Conservation (phyloP, 225 moss, liverwort and hornwort species). For the Rhytidiadelphus loreus region DNA sequence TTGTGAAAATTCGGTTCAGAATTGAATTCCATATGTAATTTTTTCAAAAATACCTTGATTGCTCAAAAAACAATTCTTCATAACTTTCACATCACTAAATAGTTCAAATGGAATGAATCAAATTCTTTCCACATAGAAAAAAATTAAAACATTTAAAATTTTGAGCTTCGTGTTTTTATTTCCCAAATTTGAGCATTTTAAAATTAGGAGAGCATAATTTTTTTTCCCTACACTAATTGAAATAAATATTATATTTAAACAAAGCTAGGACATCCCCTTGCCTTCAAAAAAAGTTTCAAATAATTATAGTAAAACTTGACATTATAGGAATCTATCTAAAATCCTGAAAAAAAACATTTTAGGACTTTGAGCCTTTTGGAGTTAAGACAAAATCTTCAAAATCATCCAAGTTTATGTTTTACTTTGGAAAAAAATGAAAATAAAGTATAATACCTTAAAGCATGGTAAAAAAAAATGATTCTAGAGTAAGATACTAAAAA, state of each 20-base stretch:
- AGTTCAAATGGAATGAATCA: not conserved
- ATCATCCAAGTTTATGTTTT: not conserved
- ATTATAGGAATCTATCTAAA: not conserved
- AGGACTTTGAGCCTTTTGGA: not conserved
- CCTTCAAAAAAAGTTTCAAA: not conserved
- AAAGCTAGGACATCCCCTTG: not conserved
- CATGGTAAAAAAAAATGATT: not conserved
- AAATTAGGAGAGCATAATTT: not conserved
- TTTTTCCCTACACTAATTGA: not conserved
- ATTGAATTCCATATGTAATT: not conserved
- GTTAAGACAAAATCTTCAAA: not conserved
- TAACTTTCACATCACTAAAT: not conserved
- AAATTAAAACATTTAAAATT: not conserved
- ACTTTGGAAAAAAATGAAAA: not conserved
- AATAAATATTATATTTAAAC: not conserved
- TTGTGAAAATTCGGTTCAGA: not conserved
- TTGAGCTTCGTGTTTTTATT: not conserved
- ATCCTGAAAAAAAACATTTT: too few species aligned
- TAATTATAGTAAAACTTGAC: not conserved
- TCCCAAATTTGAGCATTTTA: not conserved
- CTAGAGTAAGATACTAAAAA: not conserved
- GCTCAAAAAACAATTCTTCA: fast-evolving
- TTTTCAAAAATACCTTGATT: not conserved
- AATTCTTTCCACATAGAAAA: not conserved
- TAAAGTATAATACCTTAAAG: not conserved